Evolutionary conservation across 495 filamentous ascomycete species (phyloP), one percentile per base, ranked within the genome.

Genomic region (Trichoderma reesei): DNA sequence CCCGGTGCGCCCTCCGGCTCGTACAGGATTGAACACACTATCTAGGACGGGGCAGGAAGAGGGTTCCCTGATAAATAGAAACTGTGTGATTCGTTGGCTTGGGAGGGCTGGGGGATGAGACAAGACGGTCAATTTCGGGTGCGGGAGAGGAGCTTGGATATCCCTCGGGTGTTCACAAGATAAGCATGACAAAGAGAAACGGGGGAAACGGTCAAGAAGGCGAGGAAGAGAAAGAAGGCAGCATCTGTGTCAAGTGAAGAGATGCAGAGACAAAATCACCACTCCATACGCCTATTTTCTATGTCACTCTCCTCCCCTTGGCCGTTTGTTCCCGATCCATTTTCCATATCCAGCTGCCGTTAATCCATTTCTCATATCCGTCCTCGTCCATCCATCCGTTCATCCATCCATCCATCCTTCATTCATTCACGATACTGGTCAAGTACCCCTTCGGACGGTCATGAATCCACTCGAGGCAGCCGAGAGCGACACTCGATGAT

Each of bases 1-100:
- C 44, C 44, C 44, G 44, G n/a, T 48, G 44, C 44, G 44, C 44
- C 44, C 44, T 48, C 44, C 44, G n/a, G 44, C 46, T 18, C 46
- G 46, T 18, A 31, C 46, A 54, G 46, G 5, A 31, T 6, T 5
- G 4, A 18, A 31, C 26, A 31, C 13, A 6, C 5, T 54, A 4
- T 31, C 46, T 3, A 14, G 26, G 6, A 6, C 16, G 5, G 46
- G 46, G 4, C 5, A 54, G 5, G 4, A n/a, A 2, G 56, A 8
- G 9, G 31, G 26, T 13, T 9, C 56, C 26, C 36, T 36, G 36
- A 36, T 60, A 34, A 36, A 36, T 34, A 31, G 9, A 60, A 34
- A 38, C n/a, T 20, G 4, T 60, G 33, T 38, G 56, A 38, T 34
- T 38, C 36, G 56, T 60, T 60, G 11, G 56, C 36, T 38, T 3